Evolutionary conservation across 257 asterid species (phyloP).

Genomic region (Ligustrum vulgare): DNA sequence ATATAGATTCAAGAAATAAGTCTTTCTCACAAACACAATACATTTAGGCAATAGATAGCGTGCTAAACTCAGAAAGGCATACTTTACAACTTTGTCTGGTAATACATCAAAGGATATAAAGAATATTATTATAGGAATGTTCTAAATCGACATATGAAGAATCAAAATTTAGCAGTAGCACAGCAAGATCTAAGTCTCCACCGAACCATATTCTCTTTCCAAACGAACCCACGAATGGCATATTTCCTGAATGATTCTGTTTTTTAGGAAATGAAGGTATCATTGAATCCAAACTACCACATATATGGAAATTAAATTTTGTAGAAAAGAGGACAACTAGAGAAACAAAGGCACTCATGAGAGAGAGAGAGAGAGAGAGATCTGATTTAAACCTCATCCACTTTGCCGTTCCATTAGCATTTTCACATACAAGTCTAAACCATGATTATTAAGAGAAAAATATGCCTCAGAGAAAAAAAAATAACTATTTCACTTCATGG

Average conservation of each 20-base stretch:
- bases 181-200: constrained; percentile 84
- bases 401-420: not conserved
- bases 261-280: constrained; percentile 69
- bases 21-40: not conserved
- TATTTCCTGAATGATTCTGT: constrained; percentile 93
- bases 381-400: not conserved
- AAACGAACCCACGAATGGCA: constrained; percentile 85
- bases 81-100: not conserved
- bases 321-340: constrained; percentile 13
- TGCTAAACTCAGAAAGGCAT: not conserved
- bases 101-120: not conserved
- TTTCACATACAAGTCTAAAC: not conserved
- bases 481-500: not conserved
- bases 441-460: not conserved
- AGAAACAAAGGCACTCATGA: not conserved
- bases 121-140: not conserved
- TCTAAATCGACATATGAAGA: constrained; percentile 12
- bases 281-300: constrained; percentile 57
- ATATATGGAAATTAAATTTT: constrained; percentile 24
- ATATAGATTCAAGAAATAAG: not conserved
- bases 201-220: constrained; percentile 87
- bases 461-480: not conserved
- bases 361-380: not conserved
- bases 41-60: not conserved
- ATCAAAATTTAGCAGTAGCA: constrained; percentile 12